A percentile compares a stretch with the other conserved stretches of the same genome.
phyloP scores from a whole-genome alignment of 148 eudicot genomes.

The Selenicereus undatus region DNA sequence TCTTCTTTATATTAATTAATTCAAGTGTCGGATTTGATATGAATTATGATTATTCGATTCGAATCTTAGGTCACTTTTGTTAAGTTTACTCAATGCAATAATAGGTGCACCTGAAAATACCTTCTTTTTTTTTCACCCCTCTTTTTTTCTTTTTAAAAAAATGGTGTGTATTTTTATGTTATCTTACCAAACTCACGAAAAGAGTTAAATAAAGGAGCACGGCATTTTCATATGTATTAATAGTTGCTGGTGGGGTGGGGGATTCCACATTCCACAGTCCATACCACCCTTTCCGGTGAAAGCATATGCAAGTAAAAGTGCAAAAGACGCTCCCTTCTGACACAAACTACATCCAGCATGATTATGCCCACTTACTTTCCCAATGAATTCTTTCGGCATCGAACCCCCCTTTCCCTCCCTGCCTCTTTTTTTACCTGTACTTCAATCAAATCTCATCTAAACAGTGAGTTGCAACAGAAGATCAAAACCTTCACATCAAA shows the following conservation, averaged over 20 bases:
- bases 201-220: background rate
- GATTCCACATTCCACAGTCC: background rate
- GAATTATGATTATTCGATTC: no score
- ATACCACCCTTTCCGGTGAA: background rate
- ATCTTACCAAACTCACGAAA: no score
- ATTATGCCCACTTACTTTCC: conserved; percentile 25
- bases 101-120: no score
- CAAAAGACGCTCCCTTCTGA: conserved; percentile 22
- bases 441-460: background rate
- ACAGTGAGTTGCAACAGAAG: conserved; percentile 8
- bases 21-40: no score
- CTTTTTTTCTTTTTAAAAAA: no score
- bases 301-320: conserved; percentile 5
- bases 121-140: no score
- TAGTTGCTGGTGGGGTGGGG: background rate
- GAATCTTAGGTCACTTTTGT: no score
- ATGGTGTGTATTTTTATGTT: no score
- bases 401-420: conserved; percentile 4
- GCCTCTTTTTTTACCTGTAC: background rate
- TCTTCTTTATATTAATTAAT: no score
- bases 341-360: conserved; percentile 29
- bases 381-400: conserved; percentile 5
- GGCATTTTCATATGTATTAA: background rate
- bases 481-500: background rate
- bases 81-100: no score